These are phyloP conservation scores for Dictyostelium purpureum DNA, from an alignment of 78 protist species.

Conservation along the genomic window DNA sequence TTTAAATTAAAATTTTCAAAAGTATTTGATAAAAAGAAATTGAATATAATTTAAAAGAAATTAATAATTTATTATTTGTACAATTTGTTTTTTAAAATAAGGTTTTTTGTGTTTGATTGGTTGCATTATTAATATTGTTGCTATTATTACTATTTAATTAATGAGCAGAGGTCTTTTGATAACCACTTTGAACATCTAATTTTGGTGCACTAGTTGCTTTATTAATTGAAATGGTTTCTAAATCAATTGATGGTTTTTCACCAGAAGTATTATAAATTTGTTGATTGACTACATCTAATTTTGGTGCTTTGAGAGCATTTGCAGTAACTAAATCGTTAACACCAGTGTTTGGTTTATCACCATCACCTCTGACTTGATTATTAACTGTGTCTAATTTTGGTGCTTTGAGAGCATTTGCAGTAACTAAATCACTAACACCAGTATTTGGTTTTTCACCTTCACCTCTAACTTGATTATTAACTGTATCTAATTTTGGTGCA, in stretches of 20 bases:
- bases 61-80: background rate
- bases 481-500: conserved; percentile 43
- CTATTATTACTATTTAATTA: too few species aligned
- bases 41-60: background rate
- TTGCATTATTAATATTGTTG: background rate
- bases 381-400: conserved; percentile 71
- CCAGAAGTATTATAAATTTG: conserved; percentile 50
- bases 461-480: conserved; percentile 55
- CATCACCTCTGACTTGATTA: conserved; percentile 59
- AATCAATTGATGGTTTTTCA: conserved; percentile 11
- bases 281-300: conserved; percentile 42
- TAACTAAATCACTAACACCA: background rate
- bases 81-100: background rate
- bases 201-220: conserved; percentile 52
- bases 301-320: conserved; percentile 55
- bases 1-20: too few species aligned
- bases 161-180: too few species aligned
- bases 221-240: background rate
- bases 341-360: conserved; percentile 1
- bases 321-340: background rate
- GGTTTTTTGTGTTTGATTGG: background rate
- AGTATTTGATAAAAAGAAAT: background rate
- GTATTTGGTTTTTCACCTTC: conserved; percentile 23
- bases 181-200: background rate
- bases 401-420: conserved; percentile 18